A percentile compares a stretch with the other conserved stretches of the same genome.
These are phyloP conservation scores for Leccinum subtestaceum DNA, from an alignment of 768 basidiomycete genomes.

Conservation along the genomic window DNA sequence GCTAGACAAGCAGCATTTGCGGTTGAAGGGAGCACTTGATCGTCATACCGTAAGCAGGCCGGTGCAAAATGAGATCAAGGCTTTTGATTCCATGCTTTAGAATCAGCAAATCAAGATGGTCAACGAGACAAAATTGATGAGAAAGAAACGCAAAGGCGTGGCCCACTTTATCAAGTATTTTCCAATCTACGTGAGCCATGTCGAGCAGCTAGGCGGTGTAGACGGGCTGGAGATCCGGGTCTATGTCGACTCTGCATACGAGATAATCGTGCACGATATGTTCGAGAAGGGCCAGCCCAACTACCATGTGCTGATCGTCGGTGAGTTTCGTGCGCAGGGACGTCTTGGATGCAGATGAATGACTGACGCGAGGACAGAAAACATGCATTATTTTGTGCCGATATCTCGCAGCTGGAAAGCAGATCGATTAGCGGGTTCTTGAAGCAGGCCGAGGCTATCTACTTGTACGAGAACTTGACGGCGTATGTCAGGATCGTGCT, in stretches of 20 bases:
- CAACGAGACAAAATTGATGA: conserved; percentile 86
- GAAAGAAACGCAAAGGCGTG: conserved; percentile 91
- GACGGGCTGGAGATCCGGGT: conserved; percentile 75
- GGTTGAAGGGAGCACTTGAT: conserved; percentile 72
- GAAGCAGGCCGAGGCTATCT: conserved; percentile 74
- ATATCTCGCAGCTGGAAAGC: conserved; percentile 69
- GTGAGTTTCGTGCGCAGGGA: conserved; percentile 44
- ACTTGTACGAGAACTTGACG: conserved; percentile 76
- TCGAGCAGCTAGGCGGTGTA: conserved; percentile 80
- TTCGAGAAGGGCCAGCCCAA: conserved; percentile 98
- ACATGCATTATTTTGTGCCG: conserved; percentile 93
- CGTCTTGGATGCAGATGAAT: neutral
- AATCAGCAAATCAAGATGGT: conserved; percentile 84
- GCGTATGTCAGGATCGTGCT: conserved; percentile 88
- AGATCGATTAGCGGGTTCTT: conserved; percentile 61
- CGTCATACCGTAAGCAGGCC: conserved; percentile 58
- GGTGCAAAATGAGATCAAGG: neutral
- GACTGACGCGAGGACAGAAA: conserved; percentile 53
- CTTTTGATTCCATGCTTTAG: conserved; percentile 37
- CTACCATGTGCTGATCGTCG: conserved; percentile 92
- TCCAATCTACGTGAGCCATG: conserved; percentile 78
- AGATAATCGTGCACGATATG: conserved; percentile 85
- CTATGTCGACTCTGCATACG: conserved; percentile 80
- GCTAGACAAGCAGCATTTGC: conserved; percentile 79
- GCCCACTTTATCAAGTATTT: conserved; percentile 92